Evolutionary conservation across 352 stramenopile species (phyloP), one percentile per base, ranked within the genome.

Genomic region (Halophytophthora batemanensis): DNA sequence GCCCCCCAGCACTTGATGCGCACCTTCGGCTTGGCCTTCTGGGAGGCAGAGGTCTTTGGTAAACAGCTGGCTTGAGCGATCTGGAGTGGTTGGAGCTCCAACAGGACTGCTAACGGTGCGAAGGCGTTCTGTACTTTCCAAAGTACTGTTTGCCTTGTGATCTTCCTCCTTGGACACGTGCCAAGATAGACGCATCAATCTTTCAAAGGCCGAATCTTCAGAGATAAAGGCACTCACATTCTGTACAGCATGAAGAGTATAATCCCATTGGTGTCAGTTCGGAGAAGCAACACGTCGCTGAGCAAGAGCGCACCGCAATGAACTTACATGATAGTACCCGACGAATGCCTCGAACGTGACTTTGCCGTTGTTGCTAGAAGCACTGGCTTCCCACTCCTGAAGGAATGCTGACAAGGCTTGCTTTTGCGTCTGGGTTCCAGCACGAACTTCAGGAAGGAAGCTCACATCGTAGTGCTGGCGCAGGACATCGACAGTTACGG

Each of bases 201-300:
- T 59, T 35, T 94, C 79, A 67, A 96, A 97, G 51, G 95, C 90
- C 25, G 74, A 63, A 56, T 96, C 87, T 13, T 75, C 66, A 13
- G 55, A 19, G 8, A 96, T 84, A 28, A 70, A 86, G 3, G 82
- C 84, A 38, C 83, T 90, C 3, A 96, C 53, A 61, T 95, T 94
- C 61, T 87, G 47, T 22, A 36, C 21, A 33, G n/a, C n/a, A n/a
- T n/a, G n/a, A n/a, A n/a, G n/a, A n/a, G n/a, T n/a, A n/a, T n/a
- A n/a, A n/a, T n/a, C n/a, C n/a, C n/a, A n/a, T n/a, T n/a, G n/a
- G n/a, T n/a, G n/a, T n/a, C n/a, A n/a, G n/a, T n/a, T n/a, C n/a
- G n/a, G n/a, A n/a, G n/a, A n/a, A n/a, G n/a, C n/a, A n/a, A n/a
- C n/a, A n/a, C n/a, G n/a, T n/a, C n/a, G n/a, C n/a, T n/a, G n/a